Conservation (phyloP, 148 eudicot species). For the Chenopodium quinoa region DNA sequence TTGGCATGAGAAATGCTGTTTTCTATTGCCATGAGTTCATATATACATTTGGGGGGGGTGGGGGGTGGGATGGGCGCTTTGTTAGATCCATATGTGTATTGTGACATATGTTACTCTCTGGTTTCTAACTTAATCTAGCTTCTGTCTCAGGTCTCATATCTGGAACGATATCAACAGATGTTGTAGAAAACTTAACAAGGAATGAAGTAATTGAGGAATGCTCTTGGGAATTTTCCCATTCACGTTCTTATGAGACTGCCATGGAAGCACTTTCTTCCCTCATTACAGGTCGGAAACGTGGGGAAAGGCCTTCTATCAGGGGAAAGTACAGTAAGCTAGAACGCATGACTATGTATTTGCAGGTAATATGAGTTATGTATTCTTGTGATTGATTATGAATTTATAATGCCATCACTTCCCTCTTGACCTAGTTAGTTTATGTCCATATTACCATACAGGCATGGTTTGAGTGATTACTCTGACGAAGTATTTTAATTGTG, state of each 20-base stretch:
- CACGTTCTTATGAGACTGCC: conserved; percentile 60
- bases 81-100: neutral
- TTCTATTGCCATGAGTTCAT: neutral
- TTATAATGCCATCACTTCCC: neutral
- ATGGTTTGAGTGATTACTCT: conserved; percentile 1
- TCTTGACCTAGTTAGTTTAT: neutral
- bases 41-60: neutral
- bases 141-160: conserved; percentile 37
- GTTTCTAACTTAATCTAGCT: conserved; percentile 20
- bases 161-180: conserved; percentile 40
- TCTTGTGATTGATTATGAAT: neutral
- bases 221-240: conserved; percentile 28
- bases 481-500: neutral
- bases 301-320: conserved; percentile 37
- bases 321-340: conserved; percentile 61
- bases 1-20: neutral
- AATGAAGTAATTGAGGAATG: conserved; percentile 26
- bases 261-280: conserved; percentile 90
- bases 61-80: neutral
- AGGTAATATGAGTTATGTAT: conserved; percentile 42
- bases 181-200: conserved; percentile 26
- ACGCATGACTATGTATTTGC: conserved; percentile 68
- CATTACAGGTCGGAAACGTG: conserved; percentile 62
- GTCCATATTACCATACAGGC: neutral
- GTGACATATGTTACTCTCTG: neutral